phyloP scores from a whole-genome alignment of 2,329 filamentous ascomycete genomes.

The Colletotrichum gloeosporioides region DNA sequence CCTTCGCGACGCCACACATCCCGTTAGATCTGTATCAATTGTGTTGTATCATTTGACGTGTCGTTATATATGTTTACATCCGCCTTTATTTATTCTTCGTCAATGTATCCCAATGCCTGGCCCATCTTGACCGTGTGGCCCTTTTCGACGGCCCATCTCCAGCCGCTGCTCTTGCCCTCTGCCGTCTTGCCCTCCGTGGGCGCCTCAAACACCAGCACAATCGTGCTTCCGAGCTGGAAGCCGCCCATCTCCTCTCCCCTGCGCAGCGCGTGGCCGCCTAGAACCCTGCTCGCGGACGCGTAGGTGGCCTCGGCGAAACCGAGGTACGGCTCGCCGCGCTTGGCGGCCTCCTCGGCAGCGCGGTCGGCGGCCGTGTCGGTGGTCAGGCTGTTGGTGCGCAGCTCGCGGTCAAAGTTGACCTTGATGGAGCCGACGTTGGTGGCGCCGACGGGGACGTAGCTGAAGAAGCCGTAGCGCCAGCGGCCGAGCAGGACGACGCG shows the following conservation, averaged over 20 bases:
- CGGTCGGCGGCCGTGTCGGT: constrained; percentile 92
- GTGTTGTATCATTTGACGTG: background rate
- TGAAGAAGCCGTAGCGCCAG: constrained; percentile 98
- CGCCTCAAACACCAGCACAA: constrained; percentile 96
- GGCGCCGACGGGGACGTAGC: constrained; percentile 91
- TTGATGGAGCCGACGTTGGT: constrained; percentile 98
- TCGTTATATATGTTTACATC: constrained; percentile 2
- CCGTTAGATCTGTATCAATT: background rate
- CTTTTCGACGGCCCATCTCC: constrained; percentile 85
- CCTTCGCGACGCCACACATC: background rate
- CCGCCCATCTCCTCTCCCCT: constrained; percentile 98
- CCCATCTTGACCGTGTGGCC: constrained; percentile 91
- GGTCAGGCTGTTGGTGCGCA: constrained; percentile 89
- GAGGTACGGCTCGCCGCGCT: constrained; percentile 80
- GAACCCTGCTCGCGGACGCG: constrained; percentile 73
- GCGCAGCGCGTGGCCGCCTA: constrained; percentile 83
- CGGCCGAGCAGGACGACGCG: constrained; percentile 90
- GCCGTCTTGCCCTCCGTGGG: constrained; percentile 46
- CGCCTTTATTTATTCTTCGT: constrained; percentile 46
- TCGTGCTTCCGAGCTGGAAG: constrained; percentile 92
- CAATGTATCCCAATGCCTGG: constrained; percentile 79
- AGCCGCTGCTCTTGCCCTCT: constrained; percentile 66
- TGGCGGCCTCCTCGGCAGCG: constrained; percentile 79
- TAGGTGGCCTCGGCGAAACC: constrained; percentile 95
- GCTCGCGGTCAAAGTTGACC: constrained; percentile 94